Percentiles rank a stretch among this genome's conserved stretches.
phyloP scores from a whole-genome alignment of 495 filamentous ascomycete species.

The Aspergillus ellipticus region DNA sequence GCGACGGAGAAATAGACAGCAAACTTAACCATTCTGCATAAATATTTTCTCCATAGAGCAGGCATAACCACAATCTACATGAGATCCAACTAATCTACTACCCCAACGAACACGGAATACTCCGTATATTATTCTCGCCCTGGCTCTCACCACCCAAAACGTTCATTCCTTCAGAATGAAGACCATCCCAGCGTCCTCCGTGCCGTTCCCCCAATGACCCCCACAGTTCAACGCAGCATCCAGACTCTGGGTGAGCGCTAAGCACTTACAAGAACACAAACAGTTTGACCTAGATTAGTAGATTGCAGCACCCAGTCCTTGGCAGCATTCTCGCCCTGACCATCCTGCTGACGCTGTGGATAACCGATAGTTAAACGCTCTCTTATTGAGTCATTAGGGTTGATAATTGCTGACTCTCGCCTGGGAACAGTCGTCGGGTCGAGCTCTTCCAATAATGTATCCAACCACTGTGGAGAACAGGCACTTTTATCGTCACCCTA shows the following conservation, averaged over 20 bases:
- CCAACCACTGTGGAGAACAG: neutral
- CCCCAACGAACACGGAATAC: neutral
- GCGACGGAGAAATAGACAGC: neutral
- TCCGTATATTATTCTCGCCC: neutral
- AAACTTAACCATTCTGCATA: neutral
- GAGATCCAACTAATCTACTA: neutral
- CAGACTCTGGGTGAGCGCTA: neutral
- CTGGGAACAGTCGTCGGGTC: neutral
- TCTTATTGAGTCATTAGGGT: neutral
- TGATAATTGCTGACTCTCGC: neutral
- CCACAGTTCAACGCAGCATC: neutral
- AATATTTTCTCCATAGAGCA: neutral
- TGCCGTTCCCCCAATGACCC: neutral
- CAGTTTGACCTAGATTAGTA: neutral
- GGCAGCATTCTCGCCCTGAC: neutral
- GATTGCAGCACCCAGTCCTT: neutral
- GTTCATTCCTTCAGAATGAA: neutral
- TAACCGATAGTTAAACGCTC: too few relatives aligned
- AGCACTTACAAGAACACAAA: neutral
- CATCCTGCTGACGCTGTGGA: neutral
- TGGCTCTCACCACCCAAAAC: neutral
- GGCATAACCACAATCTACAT: neutral
- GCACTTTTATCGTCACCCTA: too few relatives aligned
- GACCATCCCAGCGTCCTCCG: neutral
- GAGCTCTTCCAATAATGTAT: neutral